Base-by-base conservation (phyloP, 306 rosid species). In the Trifolium pratense region DNA sequence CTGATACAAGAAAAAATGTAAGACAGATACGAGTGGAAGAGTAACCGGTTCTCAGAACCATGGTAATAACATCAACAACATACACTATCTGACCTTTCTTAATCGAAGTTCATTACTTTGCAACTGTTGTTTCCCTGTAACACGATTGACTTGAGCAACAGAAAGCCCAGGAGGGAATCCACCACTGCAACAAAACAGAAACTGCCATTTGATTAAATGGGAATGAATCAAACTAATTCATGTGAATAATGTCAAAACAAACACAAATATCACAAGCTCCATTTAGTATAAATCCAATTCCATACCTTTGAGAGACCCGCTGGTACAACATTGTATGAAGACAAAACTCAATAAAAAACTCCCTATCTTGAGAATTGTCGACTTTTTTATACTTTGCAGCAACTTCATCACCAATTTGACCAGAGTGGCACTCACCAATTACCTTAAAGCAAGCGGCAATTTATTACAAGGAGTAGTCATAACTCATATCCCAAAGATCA, bases 251-350 rank as follows among this genome's bases (percentile, higher is more conserved):
- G 51, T 45, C 39, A 63, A 70, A 51, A 79, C 17, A 51, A 72
- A 31, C 11, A 23, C 59, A 71, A 70, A 80, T 75, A 85, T 64
- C 48, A 72, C 74, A 77, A 68, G 60, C 31, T 58, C 57, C 76
- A 51, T 77, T 62, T 37, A 72, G 66, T 75, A 31, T 42, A 79
- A 32, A 60, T 64, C 45, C 34, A 81, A 62, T 55, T 81, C 43
- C 79, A 59, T 39, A 93, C 98, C 93, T 87, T 84, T 83, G 96
- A 82, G 92, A 81, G 65, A 86, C 81, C 45, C 79, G 82, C 82
- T 93, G 98, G 76, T 89, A 93, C 87, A 93, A 78, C 79, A 93
- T 66, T 74, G 92, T 89, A 82, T 93, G 96, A 78, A 88, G 90
- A 75, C 91, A 88, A 87, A 93, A 91, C 71, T 91, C 97, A 73